Evolutionary conservation across 2,329 filamentous ascomycete species (phyloP).

Genomic region (Zasmidium citrigriseum): DNA sequence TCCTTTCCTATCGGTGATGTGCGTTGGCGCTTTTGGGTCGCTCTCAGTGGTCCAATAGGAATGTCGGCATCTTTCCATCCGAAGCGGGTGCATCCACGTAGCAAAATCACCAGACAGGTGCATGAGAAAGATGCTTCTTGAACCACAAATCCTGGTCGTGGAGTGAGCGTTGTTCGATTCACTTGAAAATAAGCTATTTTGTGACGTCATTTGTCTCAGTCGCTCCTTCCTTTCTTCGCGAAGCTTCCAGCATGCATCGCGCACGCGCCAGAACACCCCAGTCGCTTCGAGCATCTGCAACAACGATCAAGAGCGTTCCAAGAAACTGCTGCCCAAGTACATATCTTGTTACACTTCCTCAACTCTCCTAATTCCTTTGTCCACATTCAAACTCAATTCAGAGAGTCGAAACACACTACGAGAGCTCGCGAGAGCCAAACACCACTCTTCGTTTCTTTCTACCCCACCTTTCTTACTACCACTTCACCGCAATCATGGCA

Average conservation of each 20-base stretch:
- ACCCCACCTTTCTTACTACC: neutral
- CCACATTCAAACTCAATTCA: slow-evolving; percentile 4
- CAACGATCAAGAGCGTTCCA: neutral
- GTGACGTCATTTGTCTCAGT: too few species aligned
- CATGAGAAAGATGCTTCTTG: neutral
- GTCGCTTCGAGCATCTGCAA: neutral
- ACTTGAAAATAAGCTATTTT: too few species aligned
- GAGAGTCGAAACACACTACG: neutral
- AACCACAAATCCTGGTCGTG: neutral
- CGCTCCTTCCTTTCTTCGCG: too few species aligned
- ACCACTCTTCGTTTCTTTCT: neutral
- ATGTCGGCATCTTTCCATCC: neutral
- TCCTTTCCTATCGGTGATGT: too few species aligned
- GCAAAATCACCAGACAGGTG: neutral
- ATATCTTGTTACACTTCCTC: slow-evolving; percentile 1
- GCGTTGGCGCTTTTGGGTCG: neutral
- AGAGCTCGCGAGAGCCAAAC: slow-evolving; percentile 6
- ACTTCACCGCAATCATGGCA: slow-evolving; percentile 57
- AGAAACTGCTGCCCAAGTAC: neutral
- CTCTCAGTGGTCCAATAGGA: neutral
- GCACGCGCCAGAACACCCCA: too few species aligned
- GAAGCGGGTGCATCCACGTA: neutral
- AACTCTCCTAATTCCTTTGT: neutral
- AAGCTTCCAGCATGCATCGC: neutral
- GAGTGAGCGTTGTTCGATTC: neutral